A percentile compares a stretch with the other conserved stretches of the same genome.
phyloP scores from a whole-genome alignment of 2,329 filamentous ascomycete species.

The Huntiella abstrusa region DNA sequence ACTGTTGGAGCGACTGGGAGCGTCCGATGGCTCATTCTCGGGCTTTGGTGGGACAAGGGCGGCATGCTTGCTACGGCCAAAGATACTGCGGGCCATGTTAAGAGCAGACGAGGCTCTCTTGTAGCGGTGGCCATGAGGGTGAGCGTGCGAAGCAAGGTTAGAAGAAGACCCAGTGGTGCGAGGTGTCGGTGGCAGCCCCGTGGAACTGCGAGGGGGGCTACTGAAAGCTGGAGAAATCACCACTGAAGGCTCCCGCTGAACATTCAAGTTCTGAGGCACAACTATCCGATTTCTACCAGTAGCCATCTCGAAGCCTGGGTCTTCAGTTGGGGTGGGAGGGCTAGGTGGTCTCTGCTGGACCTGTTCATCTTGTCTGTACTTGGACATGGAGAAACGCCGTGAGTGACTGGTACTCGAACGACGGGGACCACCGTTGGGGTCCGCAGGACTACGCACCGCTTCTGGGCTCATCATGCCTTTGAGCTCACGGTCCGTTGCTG shows the following conservation, averaged over 20 bases:
- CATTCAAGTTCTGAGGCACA: no score
- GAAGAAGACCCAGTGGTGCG: no score
- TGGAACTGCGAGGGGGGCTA: no score
- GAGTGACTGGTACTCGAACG: background rate
- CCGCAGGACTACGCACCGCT: background rate
- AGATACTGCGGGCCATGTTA: slow-evolving; percentile 22
- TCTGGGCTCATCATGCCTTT: slow-evolving; percentile 3
- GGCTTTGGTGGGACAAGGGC: background rate
- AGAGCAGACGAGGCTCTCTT: slow-evolving; percentile 1
- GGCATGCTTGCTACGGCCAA: slow-evolving; percentile 16
- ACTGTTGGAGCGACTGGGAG: slow-evolving; percentile 27
- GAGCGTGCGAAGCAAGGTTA: no score
- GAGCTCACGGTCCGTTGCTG: background rate
- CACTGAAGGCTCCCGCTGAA: no score
- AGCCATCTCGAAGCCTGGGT: background rate
- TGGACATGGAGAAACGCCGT: background rate
- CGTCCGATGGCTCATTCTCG: slow-evolving; percentile 3
- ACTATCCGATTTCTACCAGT: background rate
- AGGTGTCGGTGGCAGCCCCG: no score
- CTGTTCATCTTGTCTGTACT: background rate
- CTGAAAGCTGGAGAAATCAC: no score
- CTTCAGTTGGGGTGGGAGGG: background rate
- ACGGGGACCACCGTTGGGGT: no score
- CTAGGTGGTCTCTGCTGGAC: background rate
- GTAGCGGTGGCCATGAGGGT: no score